phyloP scores from a whole-genome alignment of 257 asterid genomes.

The Forsythia viridissima region DNA sequence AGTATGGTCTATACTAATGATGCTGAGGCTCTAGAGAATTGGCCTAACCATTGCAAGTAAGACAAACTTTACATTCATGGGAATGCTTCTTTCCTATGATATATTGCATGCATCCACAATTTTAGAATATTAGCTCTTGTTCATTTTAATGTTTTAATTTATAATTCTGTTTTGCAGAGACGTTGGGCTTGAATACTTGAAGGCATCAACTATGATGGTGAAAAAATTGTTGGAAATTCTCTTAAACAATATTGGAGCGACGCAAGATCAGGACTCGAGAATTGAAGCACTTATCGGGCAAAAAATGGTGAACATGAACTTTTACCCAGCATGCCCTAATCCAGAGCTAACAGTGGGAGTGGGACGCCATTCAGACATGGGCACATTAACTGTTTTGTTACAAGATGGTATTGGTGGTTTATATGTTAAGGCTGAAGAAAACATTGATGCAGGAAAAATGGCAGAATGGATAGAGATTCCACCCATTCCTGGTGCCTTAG shows the following conservation, averaged over 20 bases:
- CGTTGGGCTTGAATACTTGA: slow-evolving; percentile 32
- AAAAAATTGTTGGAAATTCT: slow-evolving; percentile 30
- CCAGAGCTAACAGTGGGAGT: slow-evolving; percentile 44
- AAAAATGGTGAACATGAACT: slow-evolving; percentile 45
- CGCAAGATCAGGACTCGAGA: slow-evolving; percentile 22
- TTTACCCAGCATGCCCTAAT: slow-evolving; percentile 38
- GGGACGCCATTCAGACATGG: slow-evolving; percentile 45
- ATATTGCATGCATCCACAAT: too few relatives aligned
- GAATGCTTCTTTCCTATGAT: too few relatives aligned
- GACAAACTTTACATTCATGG: neutral
- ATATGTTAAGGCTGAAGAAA: slow-evolving; percentile 39
- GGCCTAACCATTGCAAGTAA: slow-evolving; percentile 43
- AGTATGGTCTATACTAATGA: slow-evolving; percentile 46
- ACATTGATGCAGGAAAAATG: slow-evolving; percentile 8
- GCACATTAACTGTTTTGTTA: slow-evolving; percentile 36
- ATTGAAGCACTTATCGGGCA: slow-evolving; percentile 27
- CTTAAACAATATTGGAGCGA: slow-evolving; percentile 26
- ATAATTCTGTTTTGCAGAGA: slow-evolving; percentile 16
- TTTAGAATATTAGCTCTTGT: too few relatives aligned
- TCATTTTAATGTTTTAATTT: too few relatives aligned
- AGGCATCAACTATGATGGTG: slow-evolving; percentile 34
- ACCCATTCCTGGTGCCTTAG: slow-evolving; percentile 38
- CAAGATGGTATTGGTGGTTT: slow-evolving; percentile 53
- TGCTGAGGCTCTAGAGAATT: slow-evolving; percentile 36
- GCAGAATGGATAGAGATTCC: slow-evolving; percentile 42